phyloP scores from a whole-genome alignment of 1,139 yeast genomes.

The Pichia sp. region DNA sequence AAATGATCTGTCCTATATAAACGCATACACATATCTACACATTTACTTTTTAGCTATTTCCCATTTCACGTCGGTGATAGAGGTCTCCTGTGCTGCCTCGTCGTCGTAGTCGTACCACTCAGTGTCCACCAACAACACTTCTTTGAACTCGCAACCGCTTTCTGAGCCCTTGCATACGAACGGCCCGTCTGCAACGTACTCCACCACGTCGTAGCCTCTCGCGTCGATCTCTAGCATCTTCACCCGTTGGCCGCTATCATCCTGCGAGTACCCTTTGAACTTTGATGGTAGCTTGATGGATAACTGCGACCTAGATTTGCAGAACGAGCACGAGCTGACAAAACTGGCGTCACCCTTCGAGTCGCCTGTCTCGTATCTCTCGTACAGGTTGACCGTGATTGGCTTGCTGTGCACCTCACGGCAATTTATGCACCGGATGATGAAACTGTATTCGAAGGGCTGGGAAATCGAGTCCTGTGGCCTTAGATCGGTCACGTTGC shows the following conservation, averaged over 20 bases:
- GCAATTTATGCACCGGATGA: slow-evolving; percentile 72
- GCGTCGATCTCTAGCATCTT: slow-evolving; percentile 69
- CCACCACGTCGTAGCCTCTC: slow-evolving; percentile 73
- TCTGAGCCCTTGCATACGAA: slow-evolving; percentile 60
- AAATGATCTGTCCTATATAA: background rate
- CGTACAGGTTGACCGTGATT: slow-evolving; percentile 65
- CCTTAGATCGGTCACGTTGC: slow-evolving; percentile 57
- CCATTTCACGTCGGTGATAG: slow-evolving; percentile 72
- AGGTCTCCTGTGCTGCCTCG: slow-evolving; percentile 72
- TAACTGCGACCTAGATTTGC: slow-evolving; percentile 33
- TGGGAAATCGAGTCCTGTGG: slow-evolving; percentile 56
- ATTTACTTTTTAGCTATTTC: slow-evolving; percentile 23
- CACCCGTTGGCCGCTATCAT: slow-evolving; percentile 35
- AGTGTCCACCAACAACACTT: slow-evolving; percentile 65
- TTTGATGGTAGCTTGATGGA: slow-evolving; percentile 24
- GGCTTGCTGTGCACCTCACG: slow-evolving; percentile 72
- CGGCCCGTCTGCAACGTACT: slow-evolving; percentile 62
- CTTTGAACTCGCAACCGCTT: slow-evolving; percentile 35
- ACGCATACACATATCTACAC: background rate
- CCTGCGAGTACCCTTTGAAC: slow-evolving; percentile 31
- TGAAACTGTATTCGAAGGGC: slow-evolving; percentile 74
- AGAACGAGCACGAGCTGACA: slow-evolving; percentile 68
- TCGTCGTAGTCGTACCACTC: slow-evolving; percentile 98
- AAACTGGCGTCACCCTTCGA: slow-evolving; percentile 83
- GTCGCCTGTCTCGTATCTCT: slow-evolving; percentile 55